These are phyloP conservation scores for Sindora glabra DNA, from an alignment of 306 rosid genomes.

Conservation along the genomic window DNA sequence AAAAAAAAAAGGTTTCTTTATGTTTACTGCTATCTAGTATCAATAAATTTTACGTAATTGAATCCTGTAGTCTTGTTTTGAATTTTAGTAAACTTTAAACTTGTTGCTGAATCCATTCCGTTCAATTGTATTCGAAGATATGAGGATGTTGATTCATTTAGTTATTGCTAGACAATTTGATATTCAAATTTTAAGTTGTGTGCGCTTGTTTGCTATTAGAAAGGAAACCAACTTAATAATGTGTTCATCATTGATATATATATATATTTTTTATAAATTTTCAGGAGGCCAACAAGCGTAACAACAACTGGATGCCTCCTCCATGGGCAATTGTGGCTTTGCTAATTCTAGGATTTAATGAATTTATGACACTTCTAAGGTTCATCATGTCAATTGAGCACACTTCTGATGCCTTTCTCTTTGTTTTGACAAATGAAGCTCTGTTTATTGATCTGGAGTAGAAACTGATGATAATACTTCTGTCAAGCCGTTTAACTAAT, in stretches of 20 bases:
- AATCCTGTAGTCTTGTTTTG: background rate
- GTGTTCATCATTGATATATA: background rate
- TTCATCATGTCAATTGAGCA: slow-evolving; percentile 16
- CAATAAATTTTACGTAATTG: background rate
- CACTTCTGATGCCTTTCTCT: slow-evolving; percentile 9
- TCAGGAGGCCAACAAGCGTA: slow-evolving; percentile 96
- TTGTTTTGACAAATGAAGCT: background rate
- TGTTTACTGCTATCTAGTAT: too few relatives aligned
- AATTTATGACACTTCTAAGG: slow-evolving; percentile 93
- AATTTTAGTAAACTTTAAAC: background rate
- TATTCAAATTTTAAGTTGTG: too few relatives aligned
- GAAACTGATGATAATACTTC: background rate
- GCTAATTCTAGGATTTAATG: slow-evolving; percentile 82
- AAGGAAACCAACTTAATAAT: too few relatives aligned
- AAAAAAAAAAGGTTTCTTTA: too few relatives aligned
- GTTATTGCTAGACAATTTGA: too few relatives aligned
- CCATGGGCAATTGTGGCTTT: slow-evolving; percentile 95
- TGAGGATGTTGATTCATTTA: too few relatives aligned
- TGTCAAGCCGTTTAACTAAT: background rate
- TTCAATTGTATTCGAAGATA: background rate
- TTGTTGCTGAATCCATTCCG: background rate
- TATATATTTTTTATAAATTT: slow-evolving; percentile 14
- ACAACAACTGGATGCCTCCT: slow-evolving; percentile 97
- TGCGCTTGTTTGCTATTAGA: background rate
- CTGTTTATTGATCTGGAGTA: background rate